Base-by-base conservation (phyloP, 2,329 filamentous ascomycete species). In the Sarocladium kiliense region DNA sequence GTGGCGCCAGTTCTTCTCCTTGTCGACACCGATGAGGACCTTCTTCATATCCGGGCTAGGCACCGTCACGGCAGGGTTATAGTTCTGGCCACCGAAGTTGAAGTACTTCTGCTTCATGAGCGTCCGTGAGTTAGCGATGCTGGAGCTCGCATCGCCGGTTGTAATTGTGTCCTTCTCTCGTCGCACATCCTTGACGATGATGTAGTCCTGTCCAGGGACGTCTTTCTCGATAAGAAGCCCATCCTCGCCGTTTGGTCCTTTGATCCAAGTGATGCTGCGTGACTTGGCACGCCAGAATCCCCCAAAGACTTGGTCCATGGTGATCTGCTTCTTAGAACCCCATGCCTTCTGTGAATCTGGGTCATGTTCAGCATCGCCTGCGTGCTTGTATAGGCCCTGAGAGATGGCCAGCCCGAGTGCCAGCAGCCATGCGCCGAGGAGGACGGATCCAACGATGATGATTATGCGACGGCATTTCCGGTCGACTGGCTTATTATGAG, bases 131-230 rank as follows among this genome's bases (percentile, higher is more conserved):
- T 78, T 74, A 42, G 75, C 71, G 12, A 74, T 51, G 37, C 27
- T 47, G 5, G 75, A 62, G 2, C 75, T 72, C 2, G 66, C 67
- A 23, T 55, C 56, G 9, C 51, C 55, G 10, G 50, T 58, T 14
- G 47, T 51, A 18, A 36, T 36, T 4, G 47, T 51, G 47, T 51
- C 47, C 19, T 51, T 36, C 25, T 51, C 47, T 11, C 47, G 26
- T 34, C 86, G 83, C 54, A 99, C 87, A 68, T 97, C 91, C 67
- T 96, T 88, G 1, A 97, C 89, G 1, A 94, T 82, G 54, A 99
- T 74, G 63, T 87, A 97, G 57, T 87, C 85, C 63, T 89, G 85
- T 4, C 79, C 84, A 1, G 69, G 64, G 1, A 77, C 81, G 53
- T 78, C 84, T 64, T 82, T 79, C 70, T 96, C 88, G 19, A 99